These are phyloP conservation scores for Dichotomocladium elegans DNA, from an alignment of 371 early-diverging fungal genomes.

Conservation along the genomic window DNA sequence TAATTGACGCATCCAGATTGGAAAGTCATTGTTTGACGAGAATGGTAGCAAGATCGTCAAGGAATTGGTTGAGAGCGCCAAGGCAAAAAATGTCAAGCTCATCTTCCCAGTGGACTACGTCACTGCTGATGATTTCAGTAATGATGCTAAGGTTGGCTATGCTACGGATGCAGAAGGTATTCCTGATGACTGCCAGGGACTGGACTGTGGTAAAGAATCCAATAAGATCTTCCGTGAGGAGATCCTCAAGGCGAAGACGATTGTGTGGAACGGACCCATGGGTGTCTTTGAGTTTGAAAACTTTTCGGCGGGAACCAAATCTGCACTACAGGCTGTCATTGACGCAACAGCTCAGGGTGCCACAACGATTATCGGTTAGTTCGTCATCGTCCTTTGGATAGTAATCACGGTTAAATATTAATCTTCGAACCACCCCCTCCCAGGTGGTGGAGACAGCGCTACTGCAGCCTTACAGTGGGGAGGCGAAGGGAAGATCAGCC, in stretches of 20 bases:
- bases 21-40: constrained; percentile 89
- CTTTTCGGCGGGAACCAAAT: constrained; percentile 88
- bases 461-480: constrained; percentile 92
- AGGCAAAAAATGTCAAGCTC: constrained; percentile 81
- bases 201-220: constrained; percentile 92
- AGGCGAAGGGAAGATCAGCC: constrained; percentile 82
- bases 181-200: constrained; percentile 85
- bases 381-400: no score
- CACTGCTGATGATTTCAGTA: constrained; percentile 82
- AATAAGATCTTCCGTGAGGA: constrained; percentile 67
- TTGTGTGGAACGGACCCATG: constrained; percentile 98
- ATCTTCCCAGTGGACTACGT: constrained; percentile 89
- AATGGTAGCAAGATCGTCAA: constrained; percentile 84
- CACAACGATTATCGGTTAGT: constrained; percentile 49
- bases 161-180: constrained; percentile 90
- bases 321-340: constrained; percentile 82
- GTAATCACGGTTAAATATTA: no score
- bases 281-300: constrained; percentile 98
- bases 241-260: constrained; percentile 79
- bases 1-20: no score
- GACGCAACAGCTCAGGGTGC: constrained; percentile 77
- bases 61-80: constrained; percentile 80
- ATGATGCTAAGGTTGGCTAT: constrained; percentile 74
- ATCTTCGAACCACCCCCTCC: no score
- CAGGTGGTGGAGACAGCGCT: constrained; percentile 95